Evolutionary conservation across 768 basidiomycete genomes (phyloP), one percentile per base, ranked within the genome.

Genomic region (Crassisporium funariophilum): DNA sequence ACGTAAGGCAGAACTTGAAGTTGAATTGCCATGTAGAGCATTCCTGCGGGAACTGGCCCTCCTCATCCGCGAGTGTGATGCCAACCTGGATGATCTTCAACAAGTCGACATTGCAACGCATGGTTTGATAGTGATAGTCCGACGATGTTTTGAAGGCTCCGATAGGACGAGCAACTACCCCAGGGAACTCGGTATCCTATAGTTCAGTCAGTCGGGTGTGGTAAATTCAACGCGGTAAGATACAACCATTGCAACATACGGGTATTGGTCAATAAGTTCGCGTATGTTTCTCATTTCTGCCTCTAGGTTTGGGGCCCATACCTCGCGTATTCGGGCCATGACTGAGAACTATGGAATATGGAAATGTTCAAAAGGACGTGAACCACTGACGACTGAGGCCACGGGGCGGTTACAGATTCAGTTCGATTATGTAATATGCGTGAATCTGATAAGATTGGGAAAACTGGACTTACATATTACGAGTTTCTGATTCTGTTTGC

Each of bases 21-120:
- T 99, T 99, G 74, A 99, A 99, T 68, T 99, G 97, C 97, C 97
- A 99, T 43, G 95, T 97, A 22, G 89, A 88, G 25, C 86, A 81
- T 43, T 95, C 95, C 56, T 84, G 84, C 9, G 95, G 92, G 47
- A 86, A 84, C 61, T 94, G 87, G 4, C 97, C 97, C 23, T 97
- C 83, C 64, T 95, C 93, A 66, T 98, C 93, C 31, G 91, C 87
- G 21, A 99, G 74, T 5, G 97, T 97, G 54, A 99, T 80, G 4
- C 97, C 97, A 50, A 98, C 84, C 72, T 99, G 97, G 41, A 99
- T 98, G 70, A 98, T 90, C 73, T 92, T 93, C 56, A 99, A 79
- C 39, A 98, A 75, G 77, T 99, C 97, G 60, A 98, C 97, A 69
- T 99, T 99, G 73, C 95, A 97, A 50, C 97, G 86, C 89, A 99